Evolutionary conservation across 495 filamentous ascomycete genomes (phyloP), one percentile per base, ranked within the genome.

Genomic region (Penicillium alfredii): DNA sequence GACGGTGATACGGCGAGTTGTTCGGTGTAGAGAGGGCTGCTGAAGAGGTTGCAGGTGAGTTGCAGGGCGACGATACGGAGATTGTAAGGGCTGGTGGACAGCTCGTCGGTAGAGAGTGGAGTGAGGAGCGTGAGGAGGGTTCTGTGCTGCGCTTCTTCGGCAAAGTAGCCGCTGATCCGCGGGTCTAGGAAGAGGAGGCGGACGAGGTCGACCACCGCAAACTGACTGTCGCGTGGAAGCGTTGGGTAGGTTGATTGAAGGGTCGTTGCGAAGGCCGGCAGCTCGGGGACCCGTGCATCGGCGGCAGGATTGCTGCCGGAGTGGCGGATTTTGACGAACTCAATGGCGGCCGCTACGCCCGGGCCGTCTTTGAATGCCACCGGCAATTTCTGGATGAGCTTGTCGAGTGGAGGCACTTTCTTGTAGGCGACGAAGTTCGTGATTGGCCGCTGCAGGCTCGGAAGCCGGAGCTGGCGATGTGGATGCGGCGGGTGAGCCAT

Each of bases 141-240:
- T 26, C 56, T 49, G 42, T 83, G 80, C 21, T 65, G 58, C 16
- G 61, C 21, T 50, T 94, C 84, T 60, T 90, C 83, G 9, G 86
- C 88, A 42, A 86, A 88, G 61, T 78, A 92, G 39, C 84, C 81
- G 48, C 84, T 84, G n/a, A 94, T 68, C n/a, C 92, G 77, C 14
- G 80, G 69, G 47, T 98, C 90, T 4, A 83, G 68, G 28, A 93
- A 75, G 6, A 82, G 74, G 36, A 82, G 71, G 6, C 92, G 76
- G 35, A 92, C 67, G 12, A 98, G 73, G 49, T 96, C 92, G 23
- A 93, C 72, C 2, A 88, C 61, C 3, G 90, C 77, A 53, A 96
- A 98, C 61, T 65, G 41, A 77, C 79, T 28, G 52, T 60, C 64
- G 3, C 24, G 39, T 1, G 65, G 56, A 12, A 68, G 51, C 1